Evolutionary conservation across 495 filamentous ascomycete genomes (phyloP).

Genomic region (Astrocystis sublimbata): DNA sequence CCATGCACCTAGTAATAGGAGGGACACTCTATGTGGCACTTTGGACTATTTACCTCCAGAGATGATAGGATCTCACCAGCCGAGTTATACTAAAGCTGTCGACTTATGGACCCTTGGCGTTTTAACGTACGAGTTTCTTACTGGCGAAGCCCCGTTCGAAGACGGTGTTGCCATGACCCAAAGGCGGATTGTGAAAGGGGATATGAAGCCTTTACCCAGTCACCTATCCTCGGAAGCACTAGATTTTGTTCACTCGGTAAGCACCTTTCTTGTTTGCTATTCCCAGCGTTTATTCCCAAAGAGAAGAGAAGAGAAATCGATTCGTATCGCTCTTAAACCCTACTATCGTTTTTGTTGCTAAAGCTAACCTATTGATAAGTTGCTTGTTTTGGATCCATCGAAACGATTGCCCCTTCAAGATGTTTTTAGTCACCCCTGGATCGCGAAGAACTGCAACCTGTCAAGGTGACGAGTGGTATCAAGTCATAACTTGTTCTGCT

Average conservation of each 20-base stretch:
- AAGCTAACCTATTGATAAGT: slow-evolving; percentile 39
- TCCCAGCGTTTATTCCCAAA: not conserved
- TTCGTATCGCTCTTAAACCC: not conserved
- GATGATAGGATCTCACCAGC: too few relatives aligned
- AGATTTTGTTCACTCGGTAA: slow-evolving; percentile 49
- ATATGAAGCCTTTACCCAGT: slow-evolving; percentile 32
- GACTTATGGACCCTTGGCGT: slow-evolving; percentile 78
- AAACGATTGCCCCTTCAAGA: slow-evolving; percentile 73
- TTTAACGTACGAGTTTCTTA: slow-evolving; percentile 75
- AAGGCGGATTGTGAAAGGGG: slow-evolving; percentile 32
- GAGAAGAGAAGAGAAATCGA: not conserved
- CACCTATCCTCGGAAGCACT: slow-evolving; percentile 47
- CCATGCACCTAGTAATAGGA: slow-evolving; percentile 89
- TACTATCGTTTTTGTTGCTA: not conserved
- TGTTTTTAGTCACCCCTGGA: slow-evolving; percentile 75
- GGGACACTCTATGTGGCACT: slow-evolving; percentile 94
- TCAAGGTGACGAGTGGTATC: not conserved
- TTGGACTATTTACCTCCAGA: slow-evolving; percentile 96
- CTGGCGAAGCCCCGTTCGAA: slow-evolving; percentile 76
- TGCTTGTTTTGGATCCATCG: slow-evolving; percentile 74
- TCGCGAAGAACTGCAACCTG: slow-evolving; percentile 66
- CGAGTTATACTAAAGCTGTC: slow-evolving; percentile 66
- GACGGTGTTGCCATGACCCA: slow-evolving; percentile 52
- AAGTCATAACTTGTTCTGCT: too few relatives aligned
- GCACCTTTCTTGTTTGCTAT: not conserved